Percentiles rank a stretch among this genome's conserved stretches.
Evolutionary conservation across 371 early-diverging fungal genomes (phyloP).

Genomic region (Circinella minor): DNA sequence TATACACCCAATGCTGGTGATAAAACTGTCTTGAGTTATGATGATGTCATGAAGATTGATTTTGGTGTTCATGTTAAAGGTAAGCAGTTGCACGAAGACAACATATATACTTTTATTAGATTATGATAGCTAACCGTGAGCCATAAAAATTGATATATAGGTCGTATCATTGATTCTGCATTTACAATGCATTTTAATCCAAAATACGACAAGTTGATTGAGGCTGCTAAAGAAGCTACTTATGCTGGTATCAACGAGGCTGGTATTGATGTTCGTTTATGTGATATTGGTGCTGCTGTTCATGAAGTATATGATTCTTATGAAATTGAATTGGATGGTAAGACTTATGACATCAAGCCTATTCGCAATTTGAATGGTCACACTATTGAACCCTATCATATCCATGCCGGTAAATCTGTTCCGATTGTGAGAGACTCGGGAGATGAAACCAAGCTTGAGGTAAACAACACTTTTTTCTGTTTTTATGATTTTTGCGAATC

Average conservation of each 20-base stretch:
- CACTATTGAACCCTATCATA: conserved; percentile 93
- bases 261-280: conserved; percentile 96
- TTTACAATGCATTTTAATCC: conserved; percentile 98
- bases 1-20: conserved; percentile 99
- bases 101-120: no score
- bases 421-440: conserved; percentile 92
- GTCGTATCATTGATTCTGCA: conserved; percentile 97
- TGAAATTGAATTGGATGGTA: conserved; percentile 96
- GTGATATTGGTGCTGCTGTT: conserved; percentile 98
- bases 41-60: conserved; percentile 99
- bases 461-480: conserved; percentile 10
- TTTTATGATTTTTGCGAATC: no score
- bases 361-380: conserved; percentile 99
- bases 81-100: conserved; percentile 16
- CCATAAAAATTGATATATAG: conserved; percentile 15
- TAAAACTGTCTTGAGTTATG: conserved; percentile 85
- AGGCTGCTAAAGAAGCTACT: conserved; percentile 97
- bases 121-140: no score
- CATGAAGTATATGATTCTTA: conserved; percentile 98
- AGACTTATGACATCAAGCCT: conserved; percentile 92
- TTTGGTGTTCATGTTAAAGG: conserved; percentile 99
- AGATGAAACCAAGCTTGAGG: conserved; percentile 95
- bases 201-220: conserved; percentile 86
- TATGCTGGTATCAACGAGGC: conserved; percentile 96
- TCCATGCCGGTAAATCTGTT: conserved; percentile 98